Conservation (phyloP, 2,329 filamentous ascomycete species). For the Pseudocercospora macadamiae region DNA sequence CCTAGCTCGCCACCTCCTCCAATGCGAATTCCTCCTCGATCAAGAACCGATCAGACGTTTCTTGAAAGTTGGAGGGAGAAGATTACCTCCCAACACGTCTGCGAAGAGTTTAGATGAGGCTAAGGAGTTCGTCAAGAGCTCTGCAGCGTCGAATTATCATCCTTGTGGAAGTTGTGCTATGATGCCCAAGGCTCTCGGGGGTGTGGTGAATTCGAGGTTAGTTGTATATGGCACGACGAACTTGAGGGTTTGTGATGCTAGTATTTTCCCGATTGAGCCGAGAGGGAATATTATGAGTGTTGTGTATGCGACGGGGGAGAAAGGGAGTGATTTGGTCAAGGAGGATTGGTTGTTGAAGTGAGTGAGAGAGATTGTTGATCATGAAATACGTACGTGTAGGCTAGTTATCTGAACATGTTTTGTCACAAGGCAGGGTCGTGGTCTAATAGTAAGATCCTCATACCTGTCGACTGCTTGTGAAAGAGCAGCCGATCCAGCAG, state of each 20-base stretch:
- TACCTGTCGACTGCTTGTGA: no score
- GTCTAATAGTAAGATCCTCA: no score
- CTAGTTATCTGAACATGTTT: no score
- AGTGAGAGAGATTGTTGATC: no score
- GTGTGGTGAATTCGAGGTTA: conserved; percentile 31
- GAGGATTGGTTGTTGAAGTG: neutral
- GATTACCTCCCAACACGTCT: conserved; percentile 21
- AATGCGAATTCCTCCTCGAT: conserved; percentile 24
- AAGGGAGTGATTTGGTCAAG: conserved; percentile 32
- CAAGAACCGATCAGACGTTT: conserved; percentile 24
- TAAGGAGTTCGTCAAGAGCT: conserved; percentile 12
- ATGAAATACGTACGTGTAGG: no score
- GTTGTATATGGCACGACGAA: conserved; percentile 30
- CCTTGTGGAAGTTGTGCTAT: conserved; percentile 33
- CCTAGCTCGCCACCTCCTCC: conserved; percentile 31
- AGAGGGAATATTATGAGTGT: conserved; percentile 15
- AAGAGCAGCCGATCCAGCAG: no score
- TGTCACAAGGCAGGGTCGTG: no score
- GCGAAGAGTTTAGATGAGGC: conserved; percentile 31
- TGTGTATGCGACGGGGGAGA: conserved; percentile 37
- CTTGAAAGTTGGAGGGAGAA: conserved; percentile 9
- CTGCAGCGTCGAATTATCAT: conserved; percentile 21
- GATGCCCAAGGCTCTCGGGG: conserved; percentile 24
- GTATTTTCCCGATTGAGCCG: conserved; percentile 26
- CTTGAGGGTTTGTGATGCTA: conserved; percentile 35